These are phyloP conservation scores for Ceraceosorus bombacis DNA, from an alignment of 1,284 basidiomycete species.

Conservation along the genomic window DNA sequence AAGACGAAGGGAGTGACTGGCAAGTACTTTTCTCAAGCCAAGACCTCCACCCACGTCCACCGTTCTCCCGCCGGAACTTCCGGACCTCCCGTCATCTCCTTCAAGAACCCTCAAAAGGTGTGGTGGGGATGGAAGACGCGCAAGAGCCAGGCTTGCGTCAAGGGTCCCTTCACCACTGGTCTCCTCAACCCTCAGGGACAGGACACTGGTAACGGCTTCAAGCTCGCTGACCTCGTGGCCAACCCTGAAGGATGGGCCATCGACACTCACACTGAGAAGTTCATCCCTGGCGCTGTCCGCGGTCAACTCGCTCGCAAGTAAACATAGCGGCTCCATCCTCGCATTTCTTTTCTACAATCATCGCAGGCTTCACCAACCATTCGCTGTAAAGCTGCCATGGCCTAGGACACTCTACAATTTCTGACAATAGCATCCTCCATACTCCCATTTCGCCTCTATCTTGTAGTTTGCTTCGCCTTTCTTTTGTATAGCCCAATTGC, in stretches of 20 bases:
- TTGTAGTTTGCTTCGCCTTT: too few species aligned
- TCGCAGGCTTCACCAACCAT: too few species aligned
- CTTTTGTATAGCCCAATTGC: too few species aligned
- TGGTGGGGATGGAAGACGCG: conserved; percentile 5
- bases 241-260: conserved; percentile 14
- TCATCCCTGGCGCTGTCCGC: conserved; percentile 16
- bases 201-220: conserved; percentile 22
- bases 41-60: conserved; percentile 50
- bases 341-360: too few species aligned
- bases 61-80: conserved; percentile 37
- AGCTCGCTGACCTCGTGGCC: conserved; percentile 11
- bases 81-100: conserved; percentile 44
- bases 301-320: conserved; percentile 9
- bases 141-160: conserved; percentile 8
- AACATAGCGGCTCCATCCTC: too few species aligned
- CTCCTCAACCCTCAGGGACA: conserved; percentile 10
- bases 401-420: too few species aligned
- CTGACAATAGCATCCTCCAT: too few species aligned
- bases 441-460: too few species aligned
- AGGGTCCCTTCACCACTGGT: conserved; percentile 23
- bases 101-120: conserved; percentile 14
- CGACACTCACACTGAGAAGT: conserved; percentile 17
- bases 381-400: too few species aligned
- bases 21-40: conserved; percentile 47
- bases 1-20: conserved; percentile 22